These are phyloP conservation scores for Phytophthora uliginosa DNA, from an alignment of 352 stramenopile species.

Conservation along the genomic window DNA sequence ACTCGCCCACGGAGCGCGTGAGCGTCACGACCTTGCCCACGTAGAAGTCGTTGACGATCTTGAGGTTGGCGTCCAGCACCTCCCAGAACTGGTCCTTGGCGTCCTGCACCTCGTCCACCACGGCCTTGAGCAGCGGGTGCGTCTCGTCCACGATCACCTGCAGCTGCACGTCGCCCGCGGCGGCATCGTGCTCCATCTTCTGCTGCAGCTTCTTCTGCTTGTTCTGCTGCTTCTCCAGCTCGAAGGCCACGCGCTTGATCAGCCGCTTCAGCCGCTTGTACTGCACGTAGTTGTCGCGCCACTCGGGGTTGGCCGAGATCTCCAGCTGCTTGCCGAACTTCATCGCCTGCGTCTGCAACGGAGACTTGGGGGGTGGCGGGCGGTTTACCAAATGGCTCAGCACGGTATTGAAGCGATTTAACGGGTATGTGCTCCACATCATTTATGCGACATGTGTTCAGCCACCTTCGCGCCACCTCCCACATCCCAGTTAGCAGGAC, in stretches of 20 bases:
- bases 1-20: conserved; percentile 76
- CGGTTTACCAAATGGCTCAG: conserved; percentile 25
- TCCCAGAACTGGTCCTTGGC: conserved; percentile 89
- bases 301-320: conserved; percentile 89
- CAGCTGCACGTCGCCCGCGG: conserved; percentile 30
- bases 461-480: conserved; percentile 14
- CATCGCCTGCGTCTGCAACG: conserved; percentile 56
- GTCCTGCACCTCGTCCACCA: conserved; percentile 70
- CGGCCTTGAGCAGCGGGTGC: conserved; percentile 61
- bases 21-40: conserved; percentile 75
- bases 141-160: conserved; percentile 69
- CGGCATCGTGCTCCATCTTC: conserved; percentile 41
- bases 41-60: conserved; percentile 90
- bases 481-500: not conserved
- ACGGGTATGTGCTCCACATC: conserved; percentile 2
- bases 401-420: not conserved
- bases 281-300: conserved; percentile 92
- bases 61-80: conserved; percentile 82
- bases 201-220: conserved; percentile 79
- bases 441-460: conserved; percentile 7
- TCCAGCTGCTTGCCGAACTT: conserved; percentile 96
- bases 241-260: conserved; percentile 92
- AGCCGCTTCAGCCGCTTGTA: conserved; percentile 94
- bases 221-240: conserved; percentile 84
- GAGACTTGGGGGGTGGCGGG: not conserved